A percentile compares a stretch with the other conserved stretches of the same genome.
Evolutionary conservation across 108 stramenopile species (phyloP).

Genomic region (Skeletonema potamos): DNA sequence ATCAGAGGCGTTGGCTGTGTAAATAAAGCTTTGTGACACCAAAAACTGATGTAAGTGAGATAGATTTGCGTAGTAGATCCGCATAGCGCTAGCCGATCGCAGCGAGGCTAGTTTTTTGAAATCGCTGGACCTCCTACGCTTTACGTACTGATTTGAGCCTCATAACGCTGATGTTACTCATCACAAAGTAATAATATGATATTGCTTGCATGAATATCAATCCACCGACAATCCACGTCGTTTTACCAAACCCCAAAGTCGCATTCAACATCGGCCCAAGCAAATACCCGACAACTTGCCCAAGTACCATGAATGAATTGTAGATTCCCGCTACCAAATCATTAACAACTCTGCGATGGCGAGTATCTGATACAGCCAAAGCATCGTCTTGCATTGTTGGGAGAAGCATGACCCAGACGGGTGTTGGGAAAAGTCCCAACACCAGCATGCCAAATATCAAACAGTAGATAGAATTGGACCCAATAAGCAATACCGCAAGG

Average conservation of each 20-base stretch:
- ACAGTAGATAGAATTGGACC: conserved; percentile 14
- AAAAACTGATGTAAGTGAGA: too few relatives aligned
- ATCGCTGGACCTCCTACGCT: background rate
- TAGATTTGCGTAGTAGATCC: too few relatives aligned
- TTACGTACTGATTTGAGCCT: background rate
- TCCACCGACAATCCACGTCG: conserved; percentile 19
- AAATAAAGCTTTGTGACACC: too few relatives aligned
- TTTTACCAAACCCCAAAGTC: conserved; percentile 16
- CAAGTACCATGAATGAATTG: conserved; percentile 42
- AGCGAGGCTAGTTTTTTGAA: too few relatives aligned
- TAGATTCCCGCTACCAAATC: conserved; percentile 42
- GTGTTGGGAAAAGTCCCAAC: conserved; percentile 37
- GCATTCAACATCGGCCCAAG: conserved; percentile 28
- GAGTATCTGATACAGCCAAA: conserved; percentile 20
- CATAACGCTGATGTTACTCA: background rate
- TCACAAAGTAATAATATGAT: conserved; percentile 15
- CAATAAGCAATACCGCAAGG: conserved; percentile 28
- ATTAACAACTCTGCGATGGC: conserved; percentile 13
- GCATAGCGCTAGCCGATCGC: too few relatives aligned
- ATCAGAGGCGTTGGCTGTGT: too few relatives aligned
- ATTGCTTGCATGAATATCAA: conserved; percentile 30
- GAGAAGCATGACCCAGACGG: conserved; percentile 33
- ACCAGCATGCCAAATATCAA: conserved; percentile 16
- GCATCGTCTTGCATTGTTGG: conserved; percentile 46
- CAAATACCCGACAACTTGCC: conserved; percentile 37